Base-by-base conservation (phyloP, 768 basidiomycete species). In the Mycena chlorophos region DNA sequence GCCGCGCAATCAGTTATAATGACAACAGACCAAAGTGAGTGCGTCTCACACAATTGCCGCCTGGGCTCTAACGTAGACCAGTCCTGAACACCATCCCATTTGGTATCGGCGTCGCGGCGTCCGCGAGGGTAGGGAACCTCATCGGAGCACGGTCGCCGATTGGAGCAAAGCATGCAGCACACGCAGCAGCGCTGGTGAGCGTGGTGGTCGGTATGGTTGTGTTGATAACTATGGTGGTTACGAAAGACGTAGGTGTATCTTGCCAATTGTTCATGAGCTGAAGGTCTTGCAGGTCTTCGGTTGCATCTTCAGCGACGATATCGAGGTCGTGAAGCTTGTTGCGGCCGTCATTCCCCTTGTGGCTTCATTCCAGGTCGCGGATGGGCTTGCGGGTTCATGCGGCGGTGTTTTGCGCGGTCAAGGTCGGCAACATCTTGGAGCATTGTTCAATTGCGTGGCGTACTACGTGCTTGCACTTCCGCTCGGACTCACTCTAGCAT, bases 401-500 rank as follows among this genome's bases (percentile, higher is more conserved):
- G 78, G 78, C 5, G 92, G 92, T 5, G 81, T 94, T 54, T 77
- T 97, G 49, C 84, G 94, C 40, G 89, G 91, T 3, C 80, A 87
- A 65, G 93, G 93, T 73, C 85, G 86, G 19, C 89, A 91, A 65
- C 84, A 86, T 57, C 78, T 90, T 17, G 89, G 88, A 5, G 88
- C 89, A 6, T 62, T 83, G 5, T 89, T 90, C 73, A 89, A 91
- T 65, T 65, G 87, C 23, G 69, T 88, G 16, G 87, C 88, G 1
- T 93, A 93, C 70, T 94, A 93, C 63, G 69, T 85, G 30, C 71
- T 92, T 68, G 88, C 91, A 25, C 80, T 93, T 25, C 91, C 92
- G 0, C 74, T 91, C 54, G 92, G 89, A 6, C 75, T 92, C 47
- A 85, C 80, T 60, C 79, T 94, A 13, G 78, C 88, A 4, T 91